These are phyloP conservation scores for Myriosclerotinia duriaeana DNA, from an alignment of 2,329 filamentous ascomycete genomes.

Conservation along the genomic window DNA sequence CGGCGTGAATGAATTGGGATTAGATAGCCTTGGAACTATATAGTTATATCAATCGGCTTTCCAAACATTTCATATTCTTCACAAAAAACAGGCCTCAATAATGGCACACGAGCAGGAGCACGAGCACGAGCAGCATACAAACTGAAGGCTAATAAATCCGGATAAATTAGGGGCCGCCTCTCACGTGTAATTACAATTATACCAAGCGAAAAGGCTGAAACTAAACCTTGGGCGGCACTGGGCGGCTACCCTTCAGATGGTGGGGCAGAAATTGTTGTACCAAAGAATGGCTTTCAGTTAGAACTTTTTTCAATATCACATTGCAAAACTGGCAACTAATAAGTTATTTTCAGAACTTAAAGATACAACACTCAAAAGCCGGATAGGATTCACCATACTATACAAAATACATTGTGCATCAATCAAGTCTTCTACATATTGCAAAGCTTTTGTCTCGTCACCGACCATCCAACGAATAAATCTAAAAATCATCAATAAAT, in stretches of 20 bases:
- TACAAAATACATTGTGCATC: not conserved
- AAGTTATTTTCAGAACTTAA: not conserved
- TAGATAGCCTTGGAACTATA: not conserved
- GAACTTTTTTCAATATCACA: conserved; percentile 21
- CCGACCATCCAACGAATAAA: conserved; percentile 26
- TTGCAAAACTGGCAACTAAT: not conserved
- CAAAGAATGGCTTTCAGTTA: conserved; percentile 15
- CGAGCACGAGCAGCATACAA: not conserved
- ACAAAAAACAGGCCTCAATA: not conserved
- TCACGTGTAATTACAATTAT: not conserved
- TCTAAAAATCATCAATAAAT: not conserved
- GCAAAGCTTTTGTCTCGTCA: conserved; percentile 22
- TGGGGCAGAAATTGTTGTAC: conserved; percentile 15
- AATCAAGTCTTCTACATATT: not conserved
- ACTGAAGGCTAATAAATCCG: not conserved
- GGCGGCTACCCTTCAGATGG: conserved; percentile 11
- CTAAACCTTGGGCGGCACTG: conserved; percentile 14
- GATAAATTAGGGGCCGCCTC: conserved; percentile 16
- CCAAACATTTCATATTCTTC: not conserved
- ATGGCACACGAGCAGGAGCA: conserved; percentile 1
- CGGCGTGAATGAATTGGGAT: not conserved
- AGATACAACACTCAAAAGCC: conserved; percentile 3
- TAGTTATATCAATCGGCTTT: not conserved
- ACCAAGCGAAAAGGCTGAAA: conserved; percentile 23
- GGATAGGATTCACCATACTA: not conserved